Evolutionary conservation across 352 stramenopile species (phyloP), one percentile per base, ranked within the genome.

Genomic region (Proteromonas lacertae): DNA sequence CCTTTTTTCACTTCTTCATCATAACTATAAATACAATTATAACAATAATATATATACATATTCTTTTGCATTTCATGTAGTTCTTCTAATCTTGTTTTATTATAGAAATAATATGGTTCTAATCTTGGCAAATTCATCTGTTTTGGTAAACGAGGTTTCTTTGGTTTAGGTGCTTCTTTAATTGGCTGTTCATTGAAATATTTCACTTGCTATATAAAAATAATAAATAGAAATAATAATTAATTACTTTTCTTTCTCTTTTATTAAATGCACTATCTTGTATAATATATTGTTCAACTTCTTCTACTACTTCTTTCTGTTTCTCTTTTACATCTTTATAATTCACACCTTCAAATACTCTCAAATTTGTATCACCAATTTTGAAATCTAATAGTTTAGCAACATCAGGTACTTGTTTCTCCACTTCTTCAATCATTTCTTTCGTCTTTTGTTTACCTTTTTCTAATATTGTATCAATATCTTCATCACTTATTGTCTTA

Each of bases 391-490:
- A 51, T 75, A 78, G 45, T 78, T 62, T 13, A 73, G 49, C 35
- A 75, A 48, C 65, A 30, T 62, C 63, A 45, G 76, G 75, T 26
- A 73, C 58, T 2, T 60, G 57, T 14, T 52, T 46, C 41, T 73
- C 44, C 23, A 72, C 33, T 26, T 52, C 47, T 19, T 51, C 42
- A 22, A 28, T 34, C 29, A 45, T 40, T 21, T 52, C 45, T 21
- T 44, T 34, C 14, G 39, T 45, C 4, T 41, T 19, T 16, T 29
- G 19, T 32, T 16, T 46, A 46, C 62, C 64, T 50, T 59, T 60
- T 20, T 57, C 77, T 51, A 96, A 66, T 46, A 96, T 86, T 4
- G 72, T 70, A 50, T 96, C 83, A 44, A 96, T 93, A 51, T 94
- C 81, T 44, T 92, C 79, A 38, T 96, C 83, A 5, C 74, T 92